These are phyloP conservation scores for Fusarium haematococcum DNA, from an alignment of 2,329 filamentous ascomycete species.

Conservation along the genomic window DNA sequence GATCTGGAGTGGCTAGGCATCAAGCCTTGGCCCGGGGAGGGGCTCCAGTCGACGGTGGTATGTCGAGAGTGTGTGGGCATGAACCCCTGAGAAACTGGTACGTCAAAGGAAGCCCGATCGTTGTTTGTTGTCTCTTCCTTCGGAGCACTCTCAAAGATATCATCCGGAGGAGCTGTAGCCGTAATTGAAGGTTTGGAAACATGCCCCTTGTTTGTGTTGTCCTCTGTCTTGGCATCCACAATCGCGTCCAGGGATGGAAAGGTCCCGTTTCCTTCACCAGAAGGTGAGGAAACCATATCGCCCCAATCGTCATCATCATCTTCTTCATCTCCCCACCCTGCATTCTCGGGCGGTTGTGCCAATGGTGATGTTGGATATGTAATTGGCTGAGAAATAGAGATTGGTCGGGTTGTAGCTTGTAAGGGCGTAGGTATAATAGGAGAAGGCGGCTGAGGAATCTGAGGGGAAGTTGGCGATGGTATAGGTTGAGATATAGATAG, in stretches of 20 bases:
- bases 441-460: slow-evolving; percentile 22
- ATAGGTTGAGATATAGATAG: slow-evolving; percentile 34
- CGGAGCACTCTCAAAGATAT: neutral
- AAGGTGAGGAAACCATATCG: slow-evolving; percentile 64
- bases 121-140: neutral
- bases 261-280: slow-evolving; percentile 26
- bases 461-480: slow-evolving; percentile 30
- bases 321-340: slow-evolving; percentile 31
- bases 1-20: neutral
- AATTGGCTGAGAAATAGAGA: slow-evolving; percentile 27
- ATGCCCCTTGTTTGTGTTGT: slow-evolving; percentile 14
- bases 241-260: slow-evolving; percentile 36
- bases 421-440: slow-evolving; percentile 17
- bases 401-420: slow-evolving; percentile 21
- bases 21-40: slow-evolving; percentile 5
- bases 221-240: neutral
- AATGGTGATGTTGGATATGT: slow-evolving; percentile 34
- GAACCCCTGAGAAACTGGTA: slow-evolving; percentile 8
- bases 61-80: neutral
- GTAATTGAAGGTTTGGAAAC: slow-evolving; percentile 18
- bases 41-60: neutral
- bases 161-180: slow-evolving; percentile 15
- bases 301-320: slow-evolving; percentile 70
- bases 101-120: slow-evolving; percentile 24
- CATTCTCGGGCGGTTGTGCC: slow-evolving; percentile 35